A percentile compares a stretch with the other conserved stretches of the same genome.
Conservation (phyloP, 192 early-diverging fungal genomes). For the Martensiomyces pterosporus region DNA sequence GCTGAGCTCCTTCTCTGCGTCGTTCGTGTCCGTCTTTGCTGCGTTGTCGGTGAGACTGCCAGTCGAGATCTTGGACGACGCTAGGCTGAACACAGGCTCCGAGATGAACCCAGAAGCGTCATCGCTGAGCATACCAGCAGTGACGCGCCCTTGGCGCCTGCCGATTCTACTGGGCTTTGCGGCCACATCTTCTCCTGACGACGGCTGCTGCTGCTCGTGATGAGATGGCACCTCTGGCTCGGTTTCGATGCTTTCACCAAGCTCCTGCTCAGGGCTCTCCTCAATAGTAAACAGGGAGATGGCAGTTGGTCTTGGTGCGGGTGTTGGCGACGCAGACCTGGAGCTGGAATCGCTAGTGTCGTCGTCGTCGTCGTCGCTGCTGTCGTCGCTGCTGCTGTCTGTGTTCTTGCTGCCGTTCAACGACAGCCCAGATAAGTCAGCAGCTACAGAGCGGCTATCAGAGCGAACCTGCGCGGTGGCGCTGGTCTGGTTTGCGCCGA, state of each 20-base stretch:
- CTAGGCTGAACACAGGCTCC: constrained; percentile 13
- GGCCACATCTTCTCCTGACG: constrained; percentile 4
- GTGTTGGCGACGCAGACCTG: not conserved
- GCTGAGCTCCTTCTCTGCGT: constrained; percentile 15
- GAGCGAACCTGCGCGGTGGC: too few species aligned
- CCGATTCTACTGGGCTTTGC: constrained; percentile 28
- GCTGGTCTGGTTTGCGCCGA: too few species aligned
- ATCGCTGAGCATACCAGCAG: constrained; percentile 28
- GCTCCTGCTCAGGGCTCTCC: not conserved
- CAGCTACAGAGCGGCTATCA: not conserved
- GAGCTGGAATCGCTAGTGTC: constrained; percentile 1
- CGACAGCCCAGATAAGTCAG: too few species aligned
- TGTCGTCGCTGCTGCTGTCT: not conserved
- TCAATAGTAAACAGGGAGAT: not conserved
- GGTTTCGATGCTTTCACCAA: not conserved
- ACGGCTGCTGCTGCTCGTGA: constrained; percentile 1
- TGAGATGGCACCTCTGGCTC: constrained; percentile 1
- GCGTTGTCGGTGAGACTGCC: constrained; percentile 9
- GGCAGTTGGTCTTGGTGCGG: not conserved
- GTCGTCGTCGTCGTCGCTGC: not conserved
- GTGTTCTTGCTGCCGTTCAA: constrained; percentile 29
- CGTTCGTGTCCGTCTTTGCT: constrained; percentile 2
- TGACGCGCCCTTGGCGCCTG: constrained; percentile 38
- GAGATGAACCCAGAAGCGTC: constrained; percentile 7
- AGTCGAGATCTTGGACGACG: constrained; percentile 3